phyloP scores from a whole-genome alignment of 805 yeast genomes.

The Lachancea sp. region DNA sequence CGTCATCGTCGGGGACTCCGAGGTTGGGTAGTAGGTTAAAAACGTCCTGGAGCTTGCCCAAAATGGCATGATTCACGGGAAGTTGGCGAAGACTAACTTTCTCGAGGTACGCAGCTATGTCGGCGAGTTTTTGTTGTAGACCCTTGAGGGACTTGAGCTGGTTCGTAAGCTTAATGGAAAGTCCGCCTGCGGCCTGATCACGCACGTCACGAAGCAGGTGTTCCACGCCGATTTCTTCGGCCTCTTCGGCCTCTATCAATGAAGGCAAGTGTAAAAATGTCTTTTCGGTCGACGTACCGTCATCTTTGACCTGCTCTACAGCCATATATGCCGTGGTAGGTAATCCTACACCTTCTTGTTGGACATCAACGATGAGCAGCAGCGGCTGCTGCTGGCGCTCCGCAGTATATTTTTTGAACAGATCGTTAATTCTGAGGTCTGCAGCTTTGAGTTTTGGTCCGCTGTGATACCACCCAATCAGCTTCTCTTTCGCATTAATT shows the following conservation, averaged over 20 bases:
- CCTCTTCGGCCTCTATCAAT: slow-evolving; percentile 92
- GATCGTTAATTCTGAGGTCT: slow-evolving; percentile 85
- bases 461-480: slow-evolving; percentile 99
- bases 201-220: slow-evolving; percentile 89
- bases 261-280: slow-evolving; percentile 93
- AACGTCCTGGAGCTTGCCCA: slow-evolving; percentile 90
- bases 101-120: slow-evolving; percentile 69
- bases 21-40: slow-evolving; percentile 89
- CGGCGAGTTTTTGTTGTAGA: slow-evolving; percentile 68
- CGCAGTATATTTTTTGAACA: slow-evolving; percentile 65
- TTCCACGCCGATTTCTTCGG: slow-evolving; percentile 98
- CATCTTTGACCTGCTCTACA: slow-evolving; percentile 91
- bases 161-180: slow-evolving; percentile 79
- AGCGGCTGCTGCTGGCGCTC: slow-evolving; percentile 57
- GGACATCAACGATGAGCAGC: slow-evolving; percentile 84
- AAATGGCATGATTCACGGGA: slow-evolving; percentile 83
- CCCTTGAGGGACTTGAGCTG: slow-evolving; percentile 87
- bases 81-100: slow-evolving; percentile 64
- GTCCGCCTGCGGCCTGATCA: slow-evolving; percentile 92
- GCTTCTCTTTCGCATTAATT: slow-evolving; percentile 91
- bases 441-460: slow-evolving; percentile 89
- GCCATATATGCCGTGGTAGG: slow-evolving; percentile 96
- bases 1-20: slow-evolving; percentile 34
- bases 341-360: slow-evolving; percentile 73
- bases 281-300: slow-evolving; percentile 87